Percentiles rank a stretch among this genome's conserved stretches.
These are phyloP conservation scores for Pharnaceum exiguum DNA, from an alignment of 148 eudicot species.

Conservation along the genomic window DNA sequence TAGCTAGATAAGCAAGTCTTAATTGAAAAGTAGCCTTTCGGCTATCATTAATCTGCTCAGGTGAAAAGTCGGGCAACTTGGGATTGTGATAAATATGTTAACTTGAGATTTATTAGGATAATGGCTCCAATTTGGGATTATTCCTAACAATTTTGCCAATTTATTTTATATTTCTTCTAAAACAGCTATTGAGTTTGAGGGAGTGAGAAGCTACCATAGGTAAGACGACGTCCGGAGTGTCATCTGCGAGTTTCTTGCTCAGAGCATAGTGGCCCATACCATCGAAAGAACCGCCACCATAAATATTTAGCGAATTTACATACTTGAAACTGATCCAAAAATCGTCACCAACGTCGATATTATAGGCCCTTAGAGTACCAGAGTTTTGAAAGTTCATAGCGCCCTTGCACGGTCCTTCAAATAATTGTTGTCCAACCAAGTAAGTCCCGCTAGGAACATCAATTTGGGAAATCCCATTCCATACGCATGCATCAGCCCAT, in stretches of 20 bases:
- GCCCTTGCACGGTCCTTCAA: conserved; percentile 13
- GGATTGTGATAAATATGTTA: too few relatives aligned
- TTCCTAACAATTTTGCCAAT: too few relatives aligned
- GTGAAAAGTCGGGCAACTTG: too few relatives aligned
- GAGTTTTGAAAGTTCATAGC: background rate
- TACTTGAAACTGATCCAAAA: conserved; percentile 7
- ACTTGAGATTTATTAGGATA: too few relatives aligned
- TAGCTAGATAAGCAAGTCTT: too few relatives aligned
- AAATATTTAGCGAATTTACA: background rate
- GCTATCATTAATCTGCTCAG: too few relatives aligned
- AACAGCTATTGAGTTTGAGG: background rate
- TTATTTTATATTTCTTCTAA: too few relatives aligned
- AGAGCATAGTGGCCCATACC: conserved; percentile 1
- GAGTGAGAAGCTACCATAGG: background rate
- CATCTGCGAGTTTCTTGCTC: background rate
- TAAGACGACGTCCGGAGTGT: background rate
- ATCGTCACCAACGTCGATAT: background rate
- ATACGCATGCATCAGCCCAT: conserved; percentile 19
- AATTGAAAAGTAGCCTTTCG: too few relatives aligned
- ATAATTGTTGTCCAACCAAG: background rate
- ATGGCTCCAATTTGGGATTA: too few relatives aligned
- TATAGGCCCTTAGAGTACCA: conserved; percentile 8
- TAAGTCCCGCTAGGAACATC: conserved; percentile 9
- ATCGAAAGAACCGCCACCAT: conserved; percentile 8
- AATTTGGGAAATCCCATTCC: conserved; percentile 6